phyloP scores from a whole-genome alignment of 768 basidiomycete genomes.

The Tulasnella sp. region DNA sequence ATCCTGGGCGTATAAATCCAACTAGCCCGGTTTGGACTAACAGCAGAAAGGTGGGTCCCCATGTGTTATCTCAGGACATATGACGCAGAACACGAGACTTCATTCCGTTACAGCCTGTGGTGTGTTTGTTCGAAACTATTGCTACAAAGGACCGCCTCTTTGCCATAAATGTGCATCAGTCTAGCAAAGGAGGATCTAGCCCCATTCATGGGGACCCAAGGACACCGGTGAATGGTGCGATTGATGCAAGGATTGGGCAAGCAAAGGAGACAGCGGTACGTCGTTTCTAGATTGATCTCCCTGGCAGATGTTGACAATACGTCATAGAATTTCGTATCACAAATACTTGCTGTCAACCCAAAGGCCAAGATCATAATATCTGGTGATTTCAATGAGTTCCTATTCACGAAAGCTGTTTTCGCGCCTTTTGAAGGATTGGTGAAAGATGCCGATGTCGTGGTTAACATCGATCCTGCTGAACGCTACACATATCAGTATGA shows the following conservation, averaged over 20 bases:
- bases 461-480: conserved; percentile 36
- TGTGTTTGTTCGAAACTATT: too few relatives aligned
- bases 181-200: conserved; percentile 44
- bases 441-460: conserved; percentile 40
- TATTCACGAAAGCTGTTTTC: conserved; percentile 41
- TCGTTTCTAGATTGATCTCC: too few relatives aligned
- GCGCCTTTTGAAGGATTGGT: conserved; percentile 32
- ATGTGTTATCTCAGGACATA: too few relatives aligned
- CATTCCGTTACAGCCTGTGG: too few relatives aligned
- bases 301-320: not conserved
- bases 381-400: conserved; percentile 52
- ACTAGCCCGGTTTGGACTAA: conserved; percentile 40
- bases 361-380: conserved; percentile 40
- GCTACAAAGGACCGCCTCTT: too few relatives aligned
- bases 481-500: conserved; percentile 52
- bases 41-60: too few relatives aligned
- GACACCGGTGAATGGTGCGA: conserved; percentile 42
- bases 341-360: conserved; percentile 32
- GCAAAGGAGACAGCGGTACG: conserved; percentile 39
- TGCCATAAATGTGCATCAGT: conserved; percentile 48
- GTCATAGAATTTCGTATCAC: conserved; percentile 38
- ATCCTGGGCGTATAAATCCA: conserved; percentile 52
- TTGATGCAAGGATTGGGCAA: conserved; percentile 38
- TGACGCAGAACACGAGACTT: too few relatives aligned
- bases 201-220: conserved; percentile 44